Evolutionary conservation across 176 grass and related monocot genomes (phyloP).

Genomic region (Triticum monococcum): DNA sequence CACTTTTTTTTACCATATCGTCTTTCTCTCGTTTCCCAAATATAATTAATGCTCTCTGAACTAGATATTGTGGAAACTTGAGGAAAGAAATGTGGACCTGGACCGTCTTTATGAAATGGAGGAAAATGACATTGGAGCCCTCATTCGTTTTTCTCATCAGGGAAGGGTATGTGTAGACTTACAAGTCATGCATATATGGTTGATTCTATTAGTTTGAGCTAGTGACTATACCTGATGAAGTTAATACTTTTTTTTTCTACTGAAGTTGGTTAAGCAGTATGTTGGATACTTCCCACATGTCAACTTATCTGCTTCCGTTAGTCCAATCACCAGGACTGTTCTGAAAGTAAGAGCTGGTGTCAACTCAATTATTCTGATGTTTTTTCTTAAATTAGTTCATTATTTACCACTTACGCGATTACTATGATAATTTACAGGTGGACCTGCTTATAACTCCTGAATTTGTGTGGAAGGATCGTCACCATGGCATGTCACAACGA

Average conservation of each 20-base stretch:
- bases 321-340: slow-evolving; percentile 97
- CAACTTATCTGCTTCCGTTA: slow-evolving; percentile 73
- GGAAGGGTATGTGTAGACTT: slow-evolving; percentile 62
- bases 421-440: slow-evolving; percentile 58
- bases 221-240: slow-evolving; percentile 27
- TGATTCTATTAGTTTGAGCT: slow-evolving; percentile 7
- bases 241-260: slow-evolving; percentile 11
- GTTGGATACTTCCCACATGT: slow-evolving; percentile 78
- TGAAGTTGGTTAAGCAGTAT: slow-evolving; percentile 90
- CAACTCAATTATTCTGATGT: neutral
- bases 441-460: slow-evolving; percentile 81
- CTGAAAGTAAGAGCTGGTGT: slow-evolving; percentile 63
- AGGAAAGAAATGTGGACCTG: slow-evolving; percentile 81
- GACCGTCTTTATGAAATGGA: slow-evolving; percentile 94
- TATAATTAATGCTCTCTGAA: slow-evolving; percentile 32
- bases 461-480: slow-evolving; percentile 93
- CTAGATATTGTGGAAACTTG: slow-evolving; percentile 83
- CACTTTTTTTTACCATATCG: neutral
- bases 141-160: slow-evolving; percentile 77
- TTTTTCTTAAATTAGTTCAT: neutral
- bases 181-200: slow-evolving; percentile 1
- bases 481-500: slow-evolving; percentile 79
- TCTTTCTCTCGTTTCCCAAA: slow-evolving; percentile 19
- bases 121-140: slow-evolving; percentile 90
- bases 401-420: neutral